Evolutionary conservation across 2,329 filamentous ascomycete genomes (phyloP), one percentile per base, ranked within the genome.

Genomic region (Colletotrichum spinosum): DNA sequence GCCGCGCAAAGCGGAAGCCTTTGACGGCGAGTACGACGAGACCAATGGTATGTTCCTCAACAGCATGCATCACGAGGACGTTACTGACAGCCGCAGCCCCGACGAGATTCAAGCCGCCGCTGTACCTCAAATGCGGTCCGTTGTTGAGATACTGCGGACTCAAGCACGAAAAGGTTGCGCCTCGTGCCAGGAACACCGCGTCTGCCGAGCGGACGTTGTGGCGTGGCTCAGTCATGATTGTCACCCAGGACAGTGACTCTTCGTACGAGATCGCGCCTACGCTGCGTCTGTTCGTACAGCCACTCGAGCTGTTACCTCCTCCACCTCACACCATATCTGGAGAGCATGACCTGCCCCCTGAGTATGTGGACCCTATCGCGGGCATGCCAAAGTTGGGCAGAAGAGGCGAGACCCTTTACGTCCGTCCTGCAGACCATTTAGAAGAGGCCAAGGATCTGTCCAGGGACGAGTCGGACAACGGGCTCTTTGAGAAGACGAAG

Each of bases 161-260:
- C 46, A 88, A 90, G 45, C 84, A 83, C 44, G 88, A 97, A 77
- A 81, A 83, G 72, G 73, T 79, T 52, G 72, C 80, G 0, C 73
- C 75, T 35, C 74, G 79, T 38, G 75, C 73, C 60, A 77, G 75
- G 57, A 76, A 75, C 70, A 75, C 73, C 68, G 69, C 72, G 2
- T 61, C 73, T 11, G 58, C 73, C 0, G 89, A 93, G 48, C 86
- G 88, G 55, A 93, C 97, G 71, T 89, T 95, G 17, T 99, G 96
- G 96, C 88, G 94, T 75, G 96, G 96, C 6, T 97, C 89, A 66
- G 86, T 98, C 62, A 94, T 99, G 93, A 97, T 99, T 71, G 94
- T 99, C 25, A 98, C 96, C 0, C 86, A 89, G 56, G 95, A 99
- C 73, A 85, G 88, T 2, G 87, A 91, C 45, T 98, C 95, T 2